Base-by-base conservation (phyloP, 805 yeast genomes). In the Suhomyces sp. region DNA sequence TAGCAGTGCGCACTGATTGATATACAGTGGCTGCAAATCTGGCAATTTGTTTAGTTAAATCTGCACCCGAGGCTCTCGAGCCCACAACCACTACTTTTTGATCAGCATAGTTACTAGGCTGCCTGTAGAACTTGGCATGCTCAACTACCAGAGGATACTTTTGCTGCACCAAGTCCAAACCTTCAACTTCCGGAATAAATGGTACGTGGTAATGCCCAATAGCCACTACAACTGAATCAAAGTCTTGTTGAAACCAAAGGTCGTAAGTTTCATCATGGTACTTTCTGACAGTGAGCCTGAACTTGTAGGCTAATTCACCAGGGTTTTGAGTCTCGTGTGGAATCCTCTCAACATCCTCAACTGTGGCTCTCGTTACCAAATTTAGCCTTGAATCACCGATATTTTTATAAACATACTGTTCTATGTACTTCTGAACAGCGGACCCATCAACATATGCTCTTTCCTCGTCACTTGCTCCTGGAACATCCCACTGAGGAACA, bases 151-250 rank as follows among this genome's bases (percentile, higher is more conserved):
- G 57, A 1, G 65, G 64, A 29, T 71, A 72, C 41, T 47, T 56
- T 44, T 44, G 56, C 44, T 59, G 68, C 62, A 79, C 64, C n/a
- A 66, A 63, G 15, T 56, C 54, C 37, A 78, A 60, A 0, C 82
- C 83, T 3, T 65, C 61, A 4, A 75, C 75, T 4, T 64, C 61
- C 6, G 82, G 82, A 44, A 78, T 71, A 50, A 55, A 73, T 1
- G 83, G 82, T 4, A 72, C 60, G 51, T 75, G 77, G 58, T 77
- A 78, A 60, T 78, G 82, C 19, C 83, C 83, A 15, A 72, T 70
- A 7, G 81, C 77, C 15, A 78, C 68, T 19, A 77, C 64, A 17
- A 78, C 71, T 20, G 73, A 63, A 59, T 78, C 81, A 52, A 66
- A 78, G 10, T 54, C 60, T 43, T 68, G 64, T 47, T 64, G 71